A percentile compares a stretch with the other conserved stretches of the same genome.
Conservation (phyloP, 345 rosid species). For the Euclidium syriacum region DNA sequence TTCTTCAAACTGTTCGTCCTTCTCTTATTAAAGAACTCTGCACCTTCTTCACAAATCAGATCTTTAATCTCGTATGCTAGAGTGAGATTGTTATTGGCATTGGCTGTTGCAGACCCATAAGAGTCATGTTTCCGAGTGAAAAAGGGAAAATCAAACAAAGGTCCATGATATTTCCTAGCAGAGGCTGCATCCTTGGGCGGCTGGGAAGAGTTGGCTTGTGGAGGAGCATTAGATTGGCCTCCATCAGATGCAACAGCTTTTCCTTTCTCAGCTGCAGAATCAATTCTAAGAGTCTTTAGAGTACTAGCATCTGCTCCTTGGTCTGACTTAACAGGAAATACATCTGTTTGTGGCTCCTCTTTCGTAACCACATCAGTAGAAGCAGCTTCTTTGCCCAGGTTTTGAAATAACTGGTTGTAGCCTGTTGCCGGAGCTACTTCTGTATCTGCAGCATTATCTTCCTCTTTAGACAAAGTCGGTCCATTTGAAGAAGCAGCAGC, state of each 20-base stretch:
- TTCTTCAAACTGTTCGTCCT: conserved; percentile 78
- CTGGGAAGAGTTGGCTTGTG: conserved; percentile 52
- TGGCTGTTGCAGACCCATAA: conserved; percentile 64
- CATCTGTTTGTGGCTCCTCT: conserved; percentile 71
- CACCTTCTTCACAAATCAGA: conserved; percentile 84
- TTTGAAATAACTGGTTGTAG: conserved; percentile 40
- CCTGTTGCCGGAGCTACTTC: conserved; percentile 46
- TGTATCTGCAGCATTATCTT: conserved; percentile 51
- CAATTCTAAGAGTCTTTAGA: conserved; percentile 59
- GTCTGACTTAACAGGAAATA: conserved; percentile 54
- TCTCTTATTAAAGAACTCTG: conserved; percentile 69
- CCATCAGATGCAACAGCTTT: conserved; percentile 72
- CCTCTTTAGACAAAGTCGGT: conserved; percentile 50
- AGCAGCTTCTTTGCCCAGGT: conserved; percentile 47
- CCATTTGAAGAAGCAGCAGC: conserved; percentile 42
- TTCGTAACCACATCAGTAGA: conserved; percentile 42
- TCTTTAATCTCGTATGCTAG: conserved; percentile 90
- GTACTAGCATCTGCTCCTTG: conserved; percentile 60
- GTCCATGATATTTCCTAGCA: conserved; percentile 95
- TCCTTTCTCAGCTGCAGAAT: conserved; percentile 61
- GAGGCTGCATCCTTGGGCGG: conserved; percentile 71
- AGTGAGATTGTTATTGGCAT: conserved; percentile 67
- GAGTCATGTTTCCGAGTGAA: conserved; percentile 96
- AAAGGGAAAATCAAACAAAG: conserved; percentile 94
- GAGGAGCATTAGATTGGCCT: conserved; percentile 60